These are phyloP conservation scores for Aphanomyces cochlioides DNA, from an alignment of 352 stramenopile species.

Conservation along the genomic window DNA sequence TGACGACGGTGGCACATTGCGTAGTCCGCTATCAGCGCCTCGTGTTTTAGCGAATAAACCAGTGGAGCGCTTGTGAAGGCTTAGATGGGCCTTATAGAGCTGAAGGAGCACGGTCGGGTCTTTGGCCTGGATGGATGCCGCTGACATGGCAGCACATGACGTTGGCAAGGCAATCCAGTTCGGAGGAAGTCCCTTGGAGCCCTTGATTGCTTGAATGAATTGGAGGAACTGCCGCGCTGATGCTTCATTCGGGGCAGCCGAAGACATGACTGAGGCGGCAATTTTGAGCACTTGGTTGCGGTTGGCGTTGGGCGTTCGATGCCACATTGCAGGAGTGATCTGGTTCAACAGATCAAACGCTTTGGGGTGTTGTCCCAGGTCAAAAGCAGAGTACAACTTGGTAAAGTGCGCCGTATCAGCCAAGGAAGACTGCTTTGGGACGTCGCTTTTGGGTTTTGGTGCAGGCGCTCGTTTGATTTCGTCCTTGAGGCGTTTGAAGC, in stretches of 20 bases:
- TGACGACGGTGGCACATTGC: neutral
- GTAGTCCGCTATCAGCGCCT: no score
- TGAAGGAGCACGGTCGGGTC: slow-evolving; percentile 6
- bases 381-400: slow-evolving; percentile 16
- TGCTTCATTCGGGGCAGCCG: neutral
- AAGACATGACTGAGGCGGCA: neutral
- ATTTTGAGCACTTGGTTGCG: slow-evolving; percentile 9
- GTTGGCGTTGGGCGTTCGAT: slow-evolving; percentile 13
- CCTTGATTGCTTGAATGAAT: slow-evolving; percentile 3
- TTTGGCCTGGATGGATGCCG: slow-evolving; percentile 13
- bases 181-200: slow-evolving; percentile 16
- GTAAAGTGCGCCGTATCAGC: slow-evolving; percentile 15
- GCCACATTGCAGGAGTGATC: slow-evolving; percentile 19
- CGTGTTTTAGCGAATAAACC: neutral
- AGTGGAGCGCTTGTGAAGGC: neutral
- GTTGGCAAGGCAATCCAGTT: slow-evolving; percentile 23
- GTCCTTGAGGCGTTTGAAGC: neutral
- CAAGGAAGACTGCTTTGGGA: neutral
- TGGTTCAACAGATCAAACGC: slow-evolving; percentile 20
- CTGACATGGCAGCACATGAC: neutral
- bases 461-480: neutral
- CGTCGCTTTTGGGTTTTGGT: neutral
- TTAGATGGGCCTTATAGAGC: slow-evolving; percentile 11
- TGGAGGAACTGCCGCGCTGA: neutral
- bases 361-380: neutral